Percentiles rank a stretch among this genome's conserved stretches.
Conservation (phyloP, 2,329 filamentous ascomycete species). For the Hymenoscyphus fructigenus region DNA sequence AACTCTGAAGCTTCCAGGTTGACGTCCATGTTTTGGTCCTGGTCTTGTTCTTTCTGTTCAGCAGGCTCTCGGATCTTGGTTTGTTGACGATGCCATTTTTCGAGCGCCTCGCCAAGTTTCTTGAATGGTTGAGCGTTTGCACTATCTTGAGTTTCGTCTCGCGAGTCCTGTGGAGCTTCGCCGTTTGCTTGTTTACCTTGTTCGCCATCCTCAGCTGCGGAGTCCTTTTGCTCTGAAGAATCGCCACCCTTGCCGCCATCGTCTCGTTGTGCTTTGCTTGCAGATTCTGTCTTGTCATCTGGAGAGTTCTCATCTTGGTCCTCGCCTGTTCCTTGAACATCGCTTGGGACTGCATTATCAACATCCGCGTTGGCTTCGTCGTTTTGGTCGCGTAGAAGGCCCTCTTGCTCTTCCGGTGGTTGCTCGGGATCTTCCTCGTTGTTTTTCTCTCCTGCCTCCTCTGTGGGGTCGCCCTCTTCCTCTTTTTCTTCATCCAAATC, state of each 20-base stretch:
- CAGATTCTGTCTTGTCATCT: constrained; percentile 60
- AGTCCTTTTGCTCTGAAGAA: constrained; percentile 61
- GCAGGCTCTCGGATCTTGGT: constrained; percentile 67
- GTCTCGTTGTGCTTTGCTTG: constrained; percentile 63
- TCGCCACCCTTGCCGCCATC: constrained; percentile 66
- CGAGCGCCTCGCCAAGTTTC: constrained; percentile 88
- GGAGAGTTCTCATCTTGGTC: constrained; percentile 64
- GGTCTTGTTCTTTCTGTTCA: constrained; percentile 46
- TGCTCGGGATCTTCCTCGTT: constrained; percentile 51
- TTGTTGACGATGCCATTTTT: constrained; percentile 89
- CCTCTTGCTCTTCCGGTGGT: constrained; percentile 50
- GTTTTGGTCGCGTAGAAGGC: constrained; percentile 39
- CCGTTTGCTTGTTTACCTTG: constrained; percentile 45
- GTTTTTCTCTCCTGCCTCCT: constrained; percentile 51
- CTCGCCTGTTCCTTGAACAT: constrained; percentile 62
- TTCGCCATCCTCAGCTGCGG: constrained; percentile 63
- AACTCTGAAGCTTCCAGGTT: constrained; percentile 84
- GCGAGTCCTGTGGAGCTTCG: constrained; percentile 39
- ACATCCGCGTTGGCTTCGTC: constrained; percentile 54
- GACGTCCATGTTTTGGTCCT: constrained; percentile 38
- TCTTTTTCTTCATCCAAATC: constrained; percentile 36
- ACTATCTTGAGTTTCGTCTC: constrained; percentile 41
- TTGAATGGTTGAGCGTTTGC: constrained; percentile 74
- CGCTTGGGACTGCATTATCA: constrained; percentile 63
- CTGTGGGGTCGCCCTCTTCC: constrained; percentile 43